Conservation (phyloP, 768 basidiomycete genomes). For the Dacryopinax spathularia region DNA sequence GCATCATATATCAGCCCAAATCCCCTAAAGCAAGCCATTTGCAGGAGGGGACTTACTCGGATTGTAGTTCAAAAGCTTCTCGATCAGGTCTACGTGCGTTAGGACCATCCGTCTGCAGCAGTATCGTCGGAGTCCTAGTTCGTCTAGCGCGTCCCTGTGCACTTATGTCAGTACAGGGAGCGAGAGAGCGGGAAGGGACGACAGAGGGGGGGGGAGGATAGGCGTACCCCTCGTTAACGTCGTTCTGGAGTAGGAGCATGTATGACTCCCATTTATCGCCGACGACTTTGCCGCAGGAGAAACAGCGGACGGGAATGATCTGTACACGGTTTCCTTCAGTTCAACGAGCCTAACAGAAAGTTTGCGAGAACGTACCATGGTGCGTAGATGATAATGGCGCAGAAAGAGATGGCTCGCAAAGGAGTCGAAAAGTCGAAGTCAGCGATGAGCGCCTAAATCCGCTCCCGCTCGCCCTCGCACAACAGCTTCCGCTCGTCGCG, state of each 20-base stretch:
- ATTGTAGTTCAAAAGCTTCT: conserved; percentile 91
- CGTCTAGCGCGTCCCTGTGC: conserved; percentile 75
- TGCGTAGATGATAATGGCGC: background rate
- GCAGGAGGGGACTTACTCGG: conserved; percentile 37
- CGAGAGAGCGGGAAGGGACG: conserved; percentile 4
- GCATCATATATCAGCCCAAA: background rate
- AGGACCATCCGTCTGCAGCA: conserved; percentile 96
- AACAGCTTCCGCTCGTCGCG: too few species aligned
- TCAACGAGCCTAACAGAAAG: background rate
- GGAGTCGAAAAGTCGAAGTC: background rate
- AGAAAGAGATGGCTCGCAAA: background rate
- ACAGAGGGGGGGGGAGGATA: too few species aligned
- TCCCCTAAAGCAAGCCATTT: background rate
- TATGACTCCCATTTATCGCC: conserved; percentile 93
- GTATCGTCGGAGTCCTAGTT: conserved; percentile 79
- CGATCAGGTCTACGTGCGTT: conserved; percentile 94
- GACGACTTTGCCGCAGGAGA: conserved; percentile 93
- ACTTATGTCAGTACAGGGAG: background rate
- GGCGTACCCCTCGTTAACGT: conserved; percentile 76
- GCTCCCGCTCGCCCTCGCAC: background rate
- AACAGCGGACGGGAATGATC: conserved; percentile 95
- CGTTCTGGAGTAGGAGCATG: conserved; percentile 62
- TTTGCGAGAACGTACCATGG: background rate
- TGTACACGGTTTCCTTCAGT: conserved; percentile 21
- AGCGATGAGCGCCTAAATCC: background rate